These are phyloP conservation scores for Phytopythium oedochilum DNA, from an alignment of 352 stramenopile genomes.

Conservation along the genomic window DNA sequence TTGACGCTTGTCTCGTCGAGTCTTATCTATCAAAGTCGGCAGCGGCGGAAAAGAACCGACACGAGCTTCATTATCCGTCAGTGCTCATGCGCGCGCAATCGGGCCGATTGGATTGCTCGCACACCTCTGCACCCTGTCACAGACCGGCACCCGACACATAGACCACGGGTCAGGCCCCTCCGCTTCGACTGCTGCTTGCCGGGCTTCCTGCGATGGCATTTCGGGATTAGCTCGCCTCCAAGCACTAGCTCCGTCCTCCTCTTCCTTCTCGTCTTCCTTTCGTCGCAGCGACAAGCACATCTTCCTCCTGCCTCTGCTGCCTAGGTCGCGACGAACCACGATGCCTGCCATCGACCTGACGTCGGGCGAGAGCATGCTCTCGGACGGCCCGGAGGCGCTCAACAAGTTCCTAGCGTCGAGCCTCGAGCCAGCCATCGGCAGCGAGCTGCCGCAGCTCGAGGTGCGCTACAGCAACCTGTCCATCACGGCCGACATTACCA, in stretches of 20 bases:
- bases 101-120: not conserved
- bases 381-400: conserved; percentile 9
- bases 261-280: conserved; percentile 1
- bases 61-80: not conserved
- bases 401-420: conserved; percentile 12
- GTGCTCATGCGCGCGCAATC: not conserved
- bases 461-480: conserved; percentile 27
- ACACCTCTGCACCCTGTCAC: not conserved
- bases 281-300: not conserved
- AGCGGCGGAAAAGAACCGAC: not conserved
- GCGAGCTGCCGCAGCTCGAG: conserved; percentile 19
- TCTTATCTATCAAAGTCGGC: conserved; percentile 3
- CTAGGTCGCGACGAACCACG: not conserved
- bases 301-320: not conserved
- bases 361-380: conserved; percentile 1
- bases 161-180: not conserved
- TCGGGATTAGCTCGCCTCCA: not conserved
- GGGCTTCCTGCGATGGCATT: not conserved
- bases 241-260: not conserved
- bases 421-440: conserved; percentile 13
- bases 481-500: conserved; percentile 25
- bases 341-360: not conserved
- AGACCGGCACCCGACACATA: not conserved
- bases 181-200: no score
- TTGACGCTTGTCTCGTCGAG: not conserved